Percentiles rank a stretch among this genome's conserved stretches.
phyloP scores from a whole-genome alignment of 2,329 filamentous ascomycete species.

The Pseudogymnoascus verrucosus region DNA sequence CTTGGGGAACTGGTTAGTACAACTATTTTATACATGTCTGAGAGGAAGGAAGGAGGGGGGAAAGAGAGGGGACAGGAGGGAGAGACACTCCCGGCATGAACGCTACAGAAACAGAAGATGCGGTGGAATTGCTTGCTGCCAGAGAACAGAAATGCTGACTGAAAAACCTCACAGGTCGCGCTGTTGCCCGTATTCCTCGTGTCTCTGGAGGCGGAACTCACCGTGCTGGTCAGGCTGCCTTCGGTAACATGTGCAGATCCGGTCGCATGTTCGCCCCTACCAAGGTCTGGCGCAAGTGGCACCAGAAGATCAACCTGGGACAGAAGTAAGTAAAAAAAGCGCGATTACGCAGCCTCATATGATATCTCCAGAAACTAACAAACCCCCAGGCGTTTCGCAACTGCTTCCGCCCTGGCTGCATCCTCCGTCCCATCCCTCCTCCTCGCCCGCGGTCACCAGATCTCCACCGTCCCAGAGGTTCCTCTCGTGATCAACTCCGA shows the following conservation, averaged over 20 bases:
- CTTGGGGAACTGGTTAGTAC: conserved; percentile 94
- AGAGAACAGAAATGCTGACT: conserved; percentile 11
- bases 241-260: conserved; percentile 99
- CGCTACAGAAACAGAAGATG: neutral
- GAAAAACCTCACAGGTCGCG: conserved; percentile 60
- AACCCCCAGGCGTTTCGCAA: conserved; percentile 75
- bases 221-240: conserved; percentile 98
- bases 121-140: neutral
- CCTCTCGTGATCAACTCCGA: conserved; percentile 92
- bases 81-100: neutral
- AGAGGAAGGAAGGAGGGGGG: neutral
- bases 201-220: conserved; percentile 99
- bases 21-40: conserved; percentile 21
- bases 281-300: conserved; percentile 99
- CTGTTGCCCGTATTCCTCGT: conserved; percentile 99
- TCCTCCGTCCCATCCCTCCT: conserved; percentile 92
- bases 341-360: conserved; percentile 12
- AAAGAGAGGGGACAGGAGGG: neutral
- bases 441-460: conserved; percentile 92
- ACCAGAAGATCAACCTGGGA: conserved; percentile 98
- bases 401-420: conserved; percentile 92
- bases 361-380: conserved; percentile 25
- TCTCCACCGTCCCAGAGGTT: conserved; percentile 88
- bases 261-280: conserved; percentile 99
- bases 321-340: conserved; percentile 63